Evolutionary conservation across 179 eudicot genomes (phyloP).

Genomic region (Silene noctiflora): DNA sequence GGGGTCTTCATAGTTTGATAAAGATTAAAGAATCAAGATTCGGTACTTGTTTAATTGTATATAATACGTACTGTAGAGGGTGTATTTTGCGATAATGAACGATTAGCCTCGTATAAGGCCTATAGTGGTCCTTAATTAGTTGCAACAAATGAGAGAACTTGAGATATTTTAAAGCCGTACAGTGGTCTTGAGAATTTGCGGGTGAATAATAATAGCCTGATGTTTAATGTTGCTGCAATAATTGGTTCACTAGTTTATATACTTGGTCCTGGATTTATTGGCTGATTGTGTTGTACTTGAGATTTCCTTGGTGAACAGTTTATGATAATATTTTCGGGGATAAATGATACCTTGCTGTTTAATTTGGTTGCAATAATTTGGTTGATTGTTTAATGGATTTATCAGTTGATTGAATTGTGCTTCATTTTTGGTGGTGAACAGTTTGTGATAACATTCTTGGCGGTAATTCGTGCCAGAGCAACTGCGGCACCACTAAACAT

Average conservation of each 20-base stretch:
- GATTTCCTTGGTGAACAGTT: neutral
- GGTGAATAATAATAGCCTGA: neutral
- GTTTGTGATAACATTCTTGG: slow-evolving; percentile 64
- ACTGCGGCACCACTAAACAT: slow-evolving; percentile 65
- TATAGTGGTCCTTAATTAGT: too few species aligned
- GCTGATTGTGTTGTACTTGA: neutral
- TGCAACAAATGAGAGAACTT: too few species aligned
- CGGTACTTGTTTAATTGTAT: too few species aligned
- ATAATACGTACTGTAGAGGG: too few species aligned
- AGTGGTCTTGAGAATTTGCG: too few species aligned
- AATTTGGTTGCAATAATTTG: neutral
- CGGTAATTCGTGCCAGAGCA: slow-evolving; percentile 62
- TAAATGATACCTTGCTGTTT: neutral
- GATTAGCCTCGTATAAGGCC: too few species aligned
- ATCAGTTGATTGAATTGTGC: neutral
- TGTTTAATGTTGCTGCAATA: neutral
- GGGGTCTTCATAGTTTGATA: too few species aligned
- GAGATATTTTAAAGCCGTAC: too few species aligned
- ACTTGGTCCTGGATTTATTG: neutral
- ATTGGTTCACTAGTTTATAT: neutral
- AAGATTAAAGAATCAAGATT: too few species aligned
- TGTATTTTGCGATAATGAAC: too few species aligned
- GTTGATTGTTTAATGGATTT: neutral
- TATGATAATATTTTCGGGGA: too few species aligned
- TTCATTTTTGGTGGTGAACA: slow-evolving; percentile 22